A percentile compares a stretch with the other conserved stretches of the same genome.
Evolutionary conservation across 257 asterid genomes (phyloP).

Genomic region (Nicotiana undulata): DNA sequence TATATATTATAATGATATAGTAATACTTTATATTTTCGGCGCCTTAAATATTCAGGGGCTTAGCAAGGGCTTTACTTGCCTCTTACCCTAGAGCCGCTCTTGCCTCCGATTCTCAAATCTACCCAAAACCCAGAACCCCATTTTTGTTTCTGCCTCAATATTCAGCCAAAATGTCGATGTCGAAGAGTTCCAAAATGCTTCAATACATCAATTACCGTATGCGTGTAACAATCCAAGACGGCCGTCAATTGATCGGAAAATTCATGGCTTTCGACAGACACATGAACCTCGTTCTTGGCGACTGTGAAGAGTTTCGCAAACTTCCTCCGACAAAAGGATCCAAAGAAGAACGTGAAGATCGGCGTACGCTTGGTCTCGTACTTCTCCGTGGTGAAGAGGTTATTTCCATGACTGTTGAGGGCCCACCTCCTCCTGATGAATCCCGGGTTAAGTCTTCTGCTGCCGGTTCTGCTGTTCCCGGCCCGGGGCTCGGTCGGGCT

Average conservation of each 20-base stretch:
- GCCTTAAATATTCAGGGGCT: too few relatives aligned
- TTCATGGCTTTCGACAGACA: constrained; percentile 97
- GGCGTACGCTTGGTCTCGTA: constrained; percentile 88
- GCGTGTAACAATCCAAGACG: constrained; percentile 92
- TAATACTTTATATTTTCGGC: too few relatives aligned
- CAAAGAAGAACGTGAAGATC: constrained; percentile 82
- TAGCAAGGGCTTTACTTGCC: too few relatives aligned
- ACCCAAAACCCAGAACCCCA: constrained; percentile 21
- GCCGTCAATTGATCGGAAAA: constrained; percentile 83
- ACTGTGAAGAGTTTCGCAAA: constrained; percentile 88
- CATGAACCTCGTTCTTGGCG: constrained; percentile 93
- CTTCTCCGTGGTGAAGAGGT: constrained; percentile 92
- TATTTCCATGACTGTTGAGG: constrained; percentile 87
- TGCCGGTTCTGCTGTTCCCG: constrained; percentile 43
- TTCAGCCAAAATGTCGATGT: constrained; percentile 74
- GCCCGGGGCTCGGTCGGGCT: constrained; percentile 83
- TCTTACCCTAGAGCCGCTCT: too few relatives aligned
- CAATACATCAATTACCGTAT: constrained; percentile 88
- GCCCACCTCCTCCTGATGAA: constrained; percentile 95
- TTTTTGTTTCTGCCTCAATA: not conserved
- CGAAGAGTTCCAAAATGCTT: constrained; percentile 91
- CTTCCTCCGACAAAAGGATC: constrained; percentile 76
- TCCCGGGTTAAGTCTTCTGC: constrained; percentile 56
- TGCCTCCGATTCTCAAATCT: not conserved
- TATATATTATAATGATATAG: too few relatives aligned